A percentile compares a stretch with the other conserved stretches of the same genome.
phyloP scores from a whole-genome alignment of 768 basidiomycete genomes.

The Suillus lakei region DNA sequence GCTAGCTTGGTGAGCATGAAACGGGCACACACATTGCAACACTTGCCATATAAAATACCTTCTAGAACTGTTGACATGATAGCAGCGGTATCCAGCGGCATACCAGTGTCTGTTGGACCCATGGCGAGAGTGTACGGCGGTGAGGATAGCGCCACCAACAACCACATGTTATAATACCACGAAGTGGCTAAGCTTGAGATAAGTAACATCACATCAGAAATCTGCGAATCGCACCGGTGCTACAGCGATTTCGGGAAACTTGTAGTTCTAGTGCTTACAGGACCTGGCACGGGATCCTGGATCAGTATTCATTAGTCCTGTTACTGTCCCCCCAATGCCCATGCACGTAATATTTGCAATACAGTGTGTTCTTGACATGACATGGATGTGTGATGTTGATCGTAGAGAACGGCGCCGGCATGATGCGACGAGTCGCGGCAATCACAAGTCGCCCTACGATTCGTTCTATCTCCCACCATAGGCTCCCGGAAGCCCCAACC shows the following conservation, averaged over 20 bases:
- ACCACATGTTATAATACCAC: neutral
- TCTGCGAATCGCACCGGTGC: neutral
- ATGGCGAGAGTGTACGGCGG: neutral
- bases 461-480: neutral
- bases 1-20: neutral
- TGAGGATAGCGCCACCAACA: neutral
- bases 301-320: neutral
- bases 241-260: too few species aligned
- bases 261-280: neutral
- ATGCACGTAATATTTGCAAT: neutral
- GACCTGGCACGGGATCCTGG: neutral
- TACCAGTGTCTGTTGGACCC: neutral
- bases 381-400: neutral
- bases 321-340: neutral
- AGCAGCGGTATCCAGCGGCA: neutral
- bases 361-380: neutral
- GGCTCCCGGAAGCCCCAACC: too few species aligned
- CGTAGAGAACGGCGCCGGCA: neutral
- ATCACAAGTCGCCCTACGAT: neutral
- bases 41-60: neutral
- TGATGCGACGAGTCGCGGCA: neutral
- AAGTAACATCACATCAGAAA: neutral
- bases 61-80: neutral
- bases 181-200: neutral
- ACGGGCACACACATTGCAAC: neutral